Percentiles rank a stretch among this genome's conserved stretches.
Evolutionary conservation across 73 alveolate genomes (phyloP).

Genomic region (Tetrahymena malaccensis): DNA sequence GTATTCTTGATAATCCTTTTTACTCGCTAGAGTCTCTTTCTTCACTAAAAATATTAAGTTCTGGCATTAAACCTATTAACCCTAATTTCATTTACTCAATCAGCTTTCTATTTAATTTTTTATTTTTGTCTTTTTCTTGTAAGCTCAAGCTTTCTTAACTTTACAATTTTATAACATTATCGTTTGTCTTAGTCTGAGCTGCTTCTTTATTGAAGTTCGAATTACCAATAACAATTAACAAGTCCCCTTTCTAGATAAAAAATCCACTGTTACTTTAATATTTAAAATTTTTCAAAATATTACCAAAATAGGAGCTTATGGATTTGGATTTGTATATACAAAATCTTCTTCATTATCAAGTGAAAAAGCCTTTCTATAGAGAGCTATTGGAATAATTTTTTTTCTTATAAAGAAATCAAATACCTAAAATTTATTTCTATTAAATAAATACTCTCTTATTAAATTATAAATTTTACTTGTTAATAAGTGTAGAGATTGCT

Average conservation of each 20-base stretch:
- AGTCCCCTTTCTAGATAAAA: not conserved
- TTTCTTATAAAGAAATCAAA: not conserved
- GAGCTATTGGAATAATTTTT: not conserved
- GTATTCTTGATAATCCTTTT: not conserved
- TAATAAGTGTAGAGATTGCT: not conserved
- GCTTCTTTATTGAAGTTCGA: not conserved
- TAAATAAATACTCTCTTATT: not conserved
- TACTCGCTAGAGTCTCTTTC: not conserved
- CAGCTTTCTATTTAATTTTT: not conserved
- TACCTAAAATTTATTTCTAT: not conserved
- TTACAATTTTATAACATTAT: not conserved
- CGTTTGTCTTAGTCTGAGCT: not conserved
- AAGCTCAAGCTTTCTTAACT: not conserved
- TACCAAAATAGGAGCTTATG: not conserved
- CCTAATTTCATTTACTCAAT: not conserved
- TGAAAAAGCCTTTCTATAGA: not conserved
- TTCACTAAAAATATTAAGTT: not conserved
- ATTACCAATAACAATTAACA: not conserved
- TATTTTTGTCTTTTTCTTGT: not conserved
- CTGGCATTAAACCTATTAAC: not conserved
- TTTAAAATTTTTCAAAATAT: not conserved
- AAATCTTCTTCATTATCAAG: not conserved
- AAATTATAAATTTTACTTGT: not conserved
- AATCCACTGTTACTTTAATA: too few species aligned
- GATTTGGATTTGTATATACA: not conserved